Base-by-base conservation (phyloP, 2,329 filamentous ascomycete species). In the Alternaria metachromatica region DNA sequence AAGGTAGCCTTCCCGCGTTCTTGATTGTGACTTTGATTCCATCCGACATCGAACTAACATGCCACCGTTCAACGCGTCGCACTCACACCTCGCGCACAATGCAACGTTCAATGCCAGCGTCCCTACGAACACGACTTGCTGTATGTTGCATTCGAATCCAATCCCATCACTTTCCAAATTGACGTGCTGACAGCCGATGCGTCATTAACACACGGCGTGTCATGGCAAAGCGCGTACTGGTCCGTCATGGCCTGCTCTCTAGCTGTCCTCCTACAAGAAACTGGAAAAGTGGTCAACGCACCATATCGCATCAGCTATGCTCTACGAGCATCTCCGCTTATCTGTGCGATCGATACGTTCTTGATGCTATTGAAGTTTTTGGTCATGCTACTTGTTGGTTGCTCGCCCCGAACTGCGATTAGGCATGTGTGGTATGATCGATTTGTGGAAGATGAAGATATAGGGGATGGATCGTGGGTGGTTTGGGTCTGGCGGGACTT, bases 351-450 rank as follows among this genome's bases (percentile, higher is more conserved):
- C 15, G 33, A 41, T 1, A 41, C 33, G 0, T 41, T 5, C 2
- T 0, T 41, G 0, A 41, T 41, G 33, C 3, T 41, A 1, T 0
- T 41, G 15, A 41, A 41, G 33, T 41, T n/a, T 0, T 0, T 41
- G 0, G 15, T n/a, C 15, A 0, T 41, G 33, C 0, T 41, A 0
- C 2, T 1, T n/a, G 15, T 41, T 0, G 33, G 33, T 10, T 41
- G 33, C 8, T 41, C 33, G 33, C 33, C 33, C 10, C 15, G 33
- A n/a, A 41, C 15, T n/a, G 33, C 33, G 1, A 2, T n/a, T 2
- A 41, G 1, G 33, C 33, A 41, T n/a, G 33, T 41, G 1, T 41
- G 33, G 33, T 41, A 41, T 5, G 33, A 41, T n/a, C 33, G 30
- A 6, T 37, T 33, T 33, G 30, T 33, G 30, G 30, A 33, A 33